A percentile compares a stretch with the other conserved stretches of the same genome.
phyloP scores from a whole-genome alignment of 306 rosid species.

The Dicorynia guianensis region DNA sequence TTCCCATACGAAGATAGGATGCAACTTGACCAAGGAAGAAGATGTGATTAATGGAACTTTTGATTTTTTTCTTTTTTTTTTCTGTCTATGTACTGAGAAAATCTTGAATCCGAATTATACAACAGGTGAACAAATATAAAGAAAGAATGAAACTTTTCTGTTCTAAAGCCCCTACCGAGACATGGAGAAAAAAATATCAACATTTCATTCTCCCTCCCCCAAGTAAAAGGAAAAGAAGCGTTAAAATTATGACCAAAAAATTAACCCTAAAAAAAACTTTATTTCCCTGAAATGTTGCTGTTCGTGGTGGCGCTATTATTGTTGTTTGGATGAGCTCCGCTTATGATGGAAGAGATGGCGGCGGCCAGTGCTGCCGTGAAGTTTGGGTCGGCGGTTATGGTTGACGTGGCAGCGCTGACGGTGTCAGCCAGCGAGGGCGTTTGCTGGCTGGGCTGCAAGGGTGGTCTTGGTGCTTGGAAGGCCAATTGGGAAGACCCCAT shows the following conservation, averaged over 20 bases:
- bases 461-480: constrained; percentile 49
- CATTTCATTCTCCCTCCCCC: constrained; percentile 56
- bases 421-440: constrained; percentile 64
- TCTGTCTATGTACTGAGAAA: constrained; percentile 50
- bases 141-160: constrained; percentile 56
- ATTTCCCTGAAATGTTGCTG: constrained; percentile 71
- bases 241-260: not conserved
- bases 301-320: constrained; percentile 35
- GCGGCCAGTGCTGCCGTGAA: constrained; percentile 95
- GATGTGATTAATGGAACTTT: not conserved
- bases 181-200: constrained; percentile 58
- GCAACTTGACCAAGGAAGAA: constrained; percentile 16
- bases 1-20: constrained; percentile 28
- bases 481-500: constrained; percentile 55
- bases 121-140: constrained; percentile 40
- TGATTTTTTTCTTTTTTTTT: not conserved
- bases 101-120: constrained; percentile 51
- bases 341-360: constrained; percentile 90
- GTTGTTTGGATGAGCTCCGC: constrained; percentile 58
- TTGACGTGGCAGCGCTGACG: constrained; percentile 86
- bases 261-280: not conserved
- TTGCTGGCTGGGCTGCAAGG: constrained; percentile 43
- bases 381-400: constrained; percentile 85
- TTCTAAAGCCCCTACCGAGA: constrained; percentile 46
- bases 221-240: constrained; percentile 36